Evolutionary conservation across 768 basidiomycete genomes (phyloP).

Genomic region (Termitomyces titanicus): DNA sequence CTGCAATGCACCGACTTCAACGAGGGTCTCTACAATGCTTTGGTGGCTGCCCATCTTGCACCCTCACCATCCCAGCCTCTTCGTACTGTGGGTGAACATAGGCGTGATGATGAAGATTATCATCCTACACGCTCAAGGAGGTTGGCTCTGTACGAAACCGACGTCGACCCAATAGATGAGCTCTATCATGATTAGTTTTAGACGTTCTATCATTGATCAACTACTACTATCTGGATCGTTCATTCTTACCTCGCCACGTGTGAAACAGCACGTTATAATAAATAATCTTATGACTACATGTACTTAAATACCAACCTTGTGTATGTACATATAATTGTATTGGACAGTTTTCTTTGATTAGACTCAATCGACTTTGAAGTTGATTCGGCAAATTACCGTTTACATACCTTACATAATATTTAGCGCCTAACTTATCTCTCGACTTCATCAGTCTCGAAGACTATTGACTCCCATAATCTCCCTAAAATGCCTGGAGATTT

Average conservation of each 20-base stretch:
- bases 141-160: background rate
- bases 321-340: no score
- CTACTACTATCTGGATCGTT: background rate
- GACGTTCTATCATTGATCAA: no score
- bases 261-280: background rate
- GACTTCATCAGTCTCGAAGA: background rate
- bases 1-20: conserved; percentile 45
- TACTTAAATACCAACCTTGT: no score
- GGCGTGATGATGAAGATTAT: conserved; percentile 14
- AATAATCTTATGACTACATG: background rate
- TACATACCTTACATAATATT: no score
- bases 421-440: no score
- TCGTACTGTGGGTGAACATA: conserved; percentile 9
- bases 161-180: background rate
- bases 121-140: background rate
- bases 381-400: no score
- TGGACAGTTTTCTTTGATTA: background rate
- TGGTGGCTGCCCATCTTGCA: conserved; percentile 13
- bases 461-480: background rate
- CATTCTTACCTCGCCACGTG: background rate
- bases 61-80: background rate
- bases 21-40: conserved; percentile 31
- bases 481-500: conserved; percentile 23
- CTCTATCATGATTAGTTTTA: no score
- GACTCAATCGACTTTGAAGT: no score